A percentile compares a stretch with the other conserved stretches of the same genome.
Conservation (phyloP, 176 grass and related monocot genomes). For the Carex pumila region DNA sequence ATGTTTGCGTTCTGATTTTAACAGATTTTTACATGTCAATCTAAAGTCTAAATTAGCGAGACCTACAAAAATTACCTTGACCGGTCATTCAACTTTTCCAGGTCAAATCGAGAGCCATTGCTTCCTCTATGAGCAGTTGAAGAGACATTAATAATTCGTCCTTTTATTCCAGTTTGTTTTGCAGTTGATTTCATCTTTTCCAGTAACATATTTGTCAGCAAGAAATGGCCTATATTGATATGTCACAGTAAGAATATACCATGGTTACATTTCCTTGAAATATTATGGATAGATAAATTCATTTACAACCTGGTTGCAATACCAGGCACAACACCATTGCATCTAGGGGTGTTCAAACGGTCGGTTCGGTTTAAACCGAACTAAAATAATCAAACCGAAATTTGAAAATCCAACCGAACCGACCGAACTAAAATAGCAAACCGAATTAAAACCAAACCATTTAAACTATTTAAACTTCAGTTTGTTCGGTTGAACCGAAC, state of each 20-base stretch:
- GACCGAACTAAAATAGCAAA: too few species aligned
- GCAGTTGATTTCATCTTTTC: conserved; percentile 85
- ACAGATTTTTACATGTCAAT: background rate
- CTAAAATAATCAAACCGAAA: too few species aligned
- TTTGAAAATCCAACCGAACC: too few species aligned
- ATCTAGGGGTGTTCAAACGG: too few species aligned
- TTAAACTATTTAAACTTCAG: too few species aligned
- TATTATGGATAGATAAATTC: background rate
- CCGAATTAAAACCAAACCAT: too few species aligned
- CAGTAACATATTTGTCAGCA: conserved; percentile 68
- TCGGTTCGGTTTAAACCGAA: too few species aligned
- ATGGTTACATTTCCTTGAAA: background rate
- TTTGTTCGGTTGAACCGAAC: too few species aligned
- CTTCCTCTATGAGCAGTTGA: conserved; percentile 49
- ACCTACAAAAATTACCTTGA: conserved; percentile 24
- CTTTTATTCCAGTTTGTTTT: conserved; percentile 50
- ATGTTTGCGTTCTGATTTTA: background rate
- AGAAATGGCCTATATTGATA: conserved; percentile 63
- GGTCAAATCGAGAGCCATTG: conserved; percentile 39
- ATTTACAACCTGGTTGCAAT: background rate
- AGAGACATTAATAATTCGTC: conserved; percentile 75
- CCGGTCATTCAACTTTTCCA: conserved; percentile 57
- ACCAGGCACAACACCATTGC: background rate
- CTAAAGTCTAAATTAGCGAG: background rate
- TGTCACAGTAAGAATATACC: background rate